phyloP scores from a whole-genome alignment of 2,329 filamentous ascomycete genomes.

The Leptosphaerulina australis region DNA sequence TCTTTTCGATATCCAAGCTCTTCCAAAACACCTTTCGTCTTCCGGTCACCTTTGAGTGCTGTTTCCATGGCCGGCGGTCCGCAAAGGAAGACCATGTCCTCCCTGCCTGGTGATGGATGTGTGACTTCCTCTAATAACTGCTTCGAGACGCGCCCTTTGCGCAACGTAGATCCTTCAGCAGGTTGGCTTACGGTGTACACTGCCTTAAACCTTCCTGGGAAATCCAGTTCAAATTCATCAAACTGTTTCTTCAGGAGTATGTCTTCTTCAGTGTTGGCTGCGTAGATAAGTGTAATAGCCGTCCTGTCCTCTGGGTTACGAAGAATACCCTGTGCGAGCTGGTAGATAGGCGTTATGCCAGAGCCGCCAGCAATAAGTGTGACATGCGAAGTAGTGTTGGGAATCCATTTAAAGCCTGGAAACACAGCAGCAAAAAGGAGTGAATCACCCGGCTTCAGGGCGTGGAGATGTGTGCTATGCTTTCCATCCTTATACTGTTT shows the following conservation, averaged over 20 bases:
- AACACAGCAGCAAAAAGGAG: slow-evolving; percentile 64
- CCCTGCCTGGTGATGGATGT: slow-evolving; percentile 33
- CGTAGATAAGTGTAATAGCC: slow-evolving; percentile 68
- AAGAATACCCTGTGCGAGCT: slow-evolving; percentile 68
- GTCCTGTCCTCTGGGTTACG: slow-evolving; percentile 66
- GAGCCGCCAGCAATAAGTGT: slow-evolving; percentile 72
- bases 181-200: slow-evolving; percentile 64
- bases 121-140: slow-evolving; percentile 60
- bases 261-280: slow-evolving; percentile 69
- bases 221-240: slow-evolving; percentile 55
- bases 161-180: slow-evolving; percentile 49
- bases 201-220: slow-evolving; percentile 62
- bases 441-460: slow-evolving; percentile 65
- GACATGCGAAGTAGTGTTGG: slow-evolving; percentile 57
- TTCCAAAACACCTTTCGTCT: not conserved
- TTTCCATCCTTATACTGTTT: slow-evolving; percentile 72
- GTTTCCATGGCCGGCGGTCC: slow-evolving; percentile 70
- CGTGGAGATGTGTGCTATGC: slow-evolving; percentile 70
- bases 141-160: slow-evolving; percentile 64
- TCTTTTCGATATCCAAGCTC: not conserved
- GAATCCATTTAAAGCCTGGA: slow-evolving; percentile 60
- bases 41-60: slow-evolving; percentile 2
- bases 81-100: slow-evolving; percentile 69
- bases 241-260: slow-evolving; percentile 64
- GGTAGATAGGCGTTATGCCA: slow-evolving; percentile 74